phyloP scores from a whole-genome alignment of 1,139 yeast genomes.

The Yamadazyma membranifaciens region DNA sequence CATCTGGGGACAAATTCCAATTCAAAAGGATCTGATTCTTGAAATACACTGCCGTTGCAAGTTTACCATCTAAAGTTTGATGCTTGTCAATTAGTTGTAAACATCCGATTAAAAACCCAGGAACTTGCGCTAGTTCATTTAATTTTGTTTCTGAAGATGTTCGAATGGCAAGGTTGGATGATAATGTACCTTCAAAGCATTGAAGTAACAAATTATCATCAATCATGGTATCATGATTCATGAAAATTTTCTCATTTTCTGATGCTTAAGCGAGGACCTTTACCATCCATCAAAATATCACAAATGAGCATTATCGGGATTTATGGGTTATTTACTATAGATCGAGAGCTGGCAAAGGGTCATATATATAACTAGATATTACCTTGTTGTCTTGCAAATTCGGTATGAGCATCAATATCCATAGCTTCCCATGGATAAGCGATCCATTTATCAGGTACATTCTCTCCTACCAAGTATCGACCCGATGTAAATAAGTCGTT shows the following conservation, averaged over 20 bases:
- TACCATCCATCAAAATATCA: no score
- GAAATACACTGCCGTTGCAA: conserved; percentile 85
- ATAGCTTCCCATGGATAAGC: conserved; percentile 69
- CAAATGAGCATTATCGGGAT: no score
- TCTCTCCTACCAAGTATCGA: conserved; percentile 51
- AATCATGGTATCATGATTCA: background rate
- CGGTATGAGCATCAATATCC: conserved; percentile 44
- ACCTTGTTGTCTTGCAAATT: conserved; percentile 38
- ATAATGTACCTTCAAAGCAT: conserved; percentile 81
- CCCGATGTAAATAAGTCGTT: conserved; percentile 38
- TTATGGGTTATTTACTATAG: no score
- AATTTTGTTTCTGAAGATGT: conserved; percentile 70
- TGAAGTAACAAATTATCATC: conserved; percentile 35
- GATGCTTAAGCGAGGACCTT: background rate
- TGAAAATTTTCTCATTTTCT: conserved; percentile 1
- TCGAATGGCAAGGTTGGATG: conserved; percentile 62
- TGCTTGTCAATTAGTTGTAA: conserved; percentile 55
- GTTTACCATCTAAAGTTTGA: conserved; percentile 33
- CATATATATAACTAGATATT: no score
- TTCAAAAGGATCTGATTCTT: conserved; percentile 69
- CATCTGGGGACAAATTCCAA: conserved; percentile 44
- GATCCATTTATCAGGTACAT: conserved; percentile 58
- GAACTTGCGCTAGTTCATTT: conserved; percentile 49
- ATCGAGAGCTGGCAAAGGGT: no score
- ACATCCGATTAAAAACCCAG: conserved; percentile 85